Percentiles rank a stretch among this genome's conserved stretches.
phyloP scores from a whole-genome alignment of 2,329 filamentous ascomycete genomes.

The Epichloe baconii region DNA sequence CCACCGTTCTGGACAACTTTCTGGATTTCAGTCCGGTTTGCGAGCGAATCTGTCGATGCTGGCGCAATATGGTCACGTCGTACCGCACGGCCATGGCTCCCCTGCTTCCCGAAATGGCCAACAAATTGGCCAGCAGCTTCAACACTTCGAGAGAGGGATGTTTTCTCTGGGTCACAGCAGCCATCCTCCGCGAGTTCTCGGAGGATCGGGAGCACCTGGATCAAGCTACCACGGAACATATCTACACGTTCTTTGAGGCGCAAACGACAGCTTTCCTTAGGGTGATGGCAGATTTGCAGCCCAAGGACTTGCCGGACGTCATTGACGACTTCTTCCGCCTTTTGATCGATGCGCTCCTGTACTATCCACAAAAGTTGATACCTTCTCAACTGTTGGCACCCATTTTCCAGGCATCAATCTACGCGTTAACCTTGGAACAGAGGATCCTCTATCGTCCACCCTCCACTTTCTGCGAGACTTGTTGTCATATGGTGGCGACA shows the following conservation, averaged over 20 bases:
- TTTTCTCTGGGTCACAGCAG: slow-evolving; percentile 96
- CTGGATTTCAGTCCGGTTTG: slow-evolving; percentile 76
- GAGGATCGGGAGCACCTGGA: slow-evolving; percentile 80
- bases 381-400: slow-evolving; percentile 65
- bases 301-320: slow-evolving; percentile 62
- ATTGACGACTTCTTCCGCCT: slow-evolving; percentile 97
- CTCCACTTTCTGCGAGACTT: slow-evolving; percentile 89
- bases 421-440: slow-evolving; percentile 78
- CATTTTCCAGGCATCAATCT: slow-evolving; percentile 78
- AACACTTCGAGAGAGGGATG: slow-evolving; percentile 78
- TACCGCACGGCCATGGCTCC: slow-evolving; percentile 84
- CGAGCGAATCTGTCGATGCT: slow-evolving; percentile 87
- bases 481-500: slow-evolving; percentile 73
- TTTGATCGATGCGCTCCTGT: slow-evolving; percentile 80
- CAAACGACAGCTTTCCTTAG: slow-evolving; percentile 84
- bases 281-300: slow-evolving; percentile 72
- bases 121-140: slow-evolving; percentile 79
- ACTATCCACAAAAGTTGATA: slow-evolving; percentile 77
- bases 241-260: slow-evolving; percentile 89
- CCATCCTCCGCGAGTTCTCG: slow-evolving; percentile 89
- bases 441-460: slow-evolving; percentile 83
- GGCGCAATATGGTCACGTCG: slow-evolving; percentile 93
- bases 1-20: slow-evolving; percentile 80
- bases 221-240: slow-evolving; percentile 66
- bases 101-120: slow-evolving; percentile 71